These are phyloP conservation scores for Alloascoidea hylecoeti DNA, from an alignment of 805 yeast species.

Conservation along the genomic window DNA sequence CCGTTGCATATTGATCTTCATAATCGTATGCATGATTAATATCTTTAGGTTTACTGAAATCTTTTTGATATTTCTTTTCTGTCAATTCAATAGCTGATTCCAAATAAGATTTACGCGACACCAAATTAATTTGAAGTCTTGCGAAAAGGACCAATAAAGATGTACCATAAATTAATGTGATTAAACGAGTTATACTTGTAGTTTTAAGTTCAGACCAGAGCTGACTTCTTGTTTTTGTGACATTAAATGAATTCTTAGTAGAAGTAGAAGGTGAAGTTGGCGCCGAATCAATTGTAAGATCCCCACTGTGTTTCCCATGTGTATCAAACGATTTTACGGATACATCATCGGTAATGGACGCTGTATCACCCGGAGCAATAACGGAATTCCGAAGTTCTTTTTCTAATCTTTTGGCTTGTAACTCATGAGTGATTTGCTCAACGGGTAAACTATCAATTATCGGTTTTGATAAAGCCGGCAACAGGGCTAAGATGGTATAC, in stretches of 20 bases:
- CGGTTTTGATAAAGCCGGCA: constrained; percentile 51
- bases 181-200: constrained; percentile 56
- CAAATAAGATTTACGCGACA: constrained; percentile 77
- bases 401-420: constrained; percentile 34
- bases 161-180: constrained; percentile 56
- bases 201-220: constrained; percentile 78
- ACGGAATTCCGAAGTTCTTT: not conserved
- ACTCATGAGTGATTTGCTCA: constrained; percentile 45
- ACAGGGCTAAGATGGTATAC: constrained; percentile 49
- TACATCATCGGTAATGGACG: too few relatives aligned
- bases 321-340: too few relatives aligned
- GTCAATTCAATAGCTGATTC: constrained; percentile 66
- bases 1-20: not conserved
- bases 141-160: constrained; percentile 66
- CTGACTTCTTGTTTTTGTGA: constrained; percentile 34
- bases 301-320: too few relatives aligned
- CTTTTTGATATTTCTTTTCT: constrained; percentile 18
- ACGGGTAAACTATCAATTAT: constrained; percentile 39
- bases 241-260: not conserved
- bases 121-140: constrained; percentile 72
- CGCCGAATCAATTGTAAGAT: too few relatives aligned
- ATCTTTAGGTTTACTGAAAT: not conserved
- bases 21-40: not conserved
- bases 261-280: too few relatives aligned
- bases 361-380: too few relatives aligned